Conservation (phyloP, 2,329 filamentous ascomycete genomes). For the Colletotrichum karsti region DNA sequence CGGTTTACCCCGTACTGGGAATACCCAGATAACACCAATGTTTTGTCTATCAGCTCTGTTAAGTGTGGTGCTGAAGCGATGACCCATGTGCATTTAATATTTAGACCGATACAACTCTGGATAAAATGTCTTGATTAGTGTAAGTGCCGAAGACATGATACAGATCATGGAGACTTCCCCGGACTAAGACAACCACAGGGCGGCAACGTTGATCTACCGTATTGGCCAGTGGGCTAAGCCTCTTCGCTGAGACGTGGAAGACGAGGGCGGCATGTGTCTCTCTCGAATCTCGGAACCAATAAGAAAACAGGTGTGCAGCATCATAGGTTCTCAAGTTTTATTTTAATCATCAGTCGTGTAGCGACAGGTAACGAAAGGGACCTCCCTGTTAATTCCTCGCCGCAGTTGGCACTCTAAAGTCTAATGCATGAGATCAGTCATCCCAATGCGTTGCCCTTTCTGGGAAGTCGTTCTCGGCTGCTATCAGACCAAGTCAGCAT, state of each 20-base stretch:
- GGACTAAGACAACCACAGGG: no score
- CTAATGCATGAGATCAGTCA: conserved; percentile 4
- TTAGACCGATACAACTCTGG: not conserved
- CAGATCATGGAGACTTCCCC: not conserved
- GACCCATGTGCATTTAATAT: not conserved
- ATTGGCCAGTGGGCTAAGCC: not conserved
- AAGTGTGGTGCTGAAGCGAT: not conserved
- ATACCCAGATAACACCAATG: not conserved
- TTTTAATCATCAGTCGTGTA: not conserved
- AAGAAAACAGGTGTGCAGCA: not conserved
- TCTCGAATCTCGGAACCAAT: not conserved
- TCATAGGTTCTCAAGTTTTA: not conserved
- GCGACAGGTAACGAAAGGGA: not conserved
- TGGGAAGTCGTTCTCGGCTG: not conserved
- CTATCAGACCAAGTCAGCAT: not conserved
- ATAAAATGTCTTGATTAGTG: not conserved
- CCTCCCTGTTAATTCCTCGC: not conserved
- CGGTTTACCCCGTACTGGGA: not conserved
- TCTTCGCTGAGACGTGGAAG: not conserved
- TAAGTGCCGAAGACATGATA: not conserved
- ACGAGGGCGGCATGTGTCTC: not conserved
- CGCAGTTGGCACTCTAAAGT: conserved; percentile 1
- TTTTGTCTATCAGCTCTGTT: not conserved
- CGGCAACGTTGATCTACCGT: not conserved
- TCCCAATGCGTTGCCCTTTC: not conserved